These are phyloP conservation scores for Starmera stellimalicola DNA, from an alignment of 1,139 yeast species.

Conservation along the genomic window DNA sequence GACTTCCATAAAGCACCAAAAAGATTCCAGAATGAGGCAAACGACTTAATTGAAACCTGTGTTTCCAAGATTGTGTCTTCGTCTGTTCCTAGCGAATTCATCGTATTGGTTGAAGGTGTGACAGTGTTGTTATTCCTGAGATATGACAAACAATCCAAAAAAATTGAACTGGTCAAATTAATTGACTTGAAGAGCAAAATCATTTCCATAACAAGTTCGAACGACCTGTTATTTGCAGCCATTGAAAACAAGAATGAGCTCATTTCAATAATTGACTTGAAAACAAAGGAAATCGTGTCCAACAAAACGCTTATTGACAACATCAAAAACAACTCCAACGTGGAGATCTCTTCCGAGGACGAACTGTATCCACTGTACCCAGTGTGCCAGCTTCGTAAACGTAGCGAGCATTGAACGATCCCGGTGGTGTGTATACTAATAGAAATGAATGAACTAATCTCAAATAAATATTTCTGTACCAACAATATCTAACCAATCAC, in stretches of 20 bases:
- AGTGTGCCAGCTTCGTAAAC: slow-evolving; percentile 60
- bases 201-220: slow-evolving; percentile 26
- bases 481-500: too few relatives aligned
- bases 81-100: slow-evolving; percentile 23
- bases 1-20: slow-evolving; percentile 60
- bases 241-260: slow-evolving; percentile 33
- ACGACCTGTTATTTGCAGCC: slow-evolving; percentile 33
- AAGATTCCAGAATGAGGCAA: slow-evolving; percentile 48
- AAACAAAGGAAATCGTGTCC: slow-evolving; percentile 11
- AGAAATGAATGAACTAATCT: too few relatives aligned
- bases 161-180: slow-evolving; percentile 22
- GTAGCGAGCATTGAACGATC: slow-evolving; percentile 69
- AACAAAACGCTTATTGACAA: slow-evolving; percentile 17
- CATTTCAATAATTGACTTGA: slow-evolving; percentile 23
- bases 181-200: slow-evolving; percentile 24
- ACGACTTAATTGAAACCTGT: slow-evolving; percentile 40
- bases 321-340: slow-evolving; percentile 16
- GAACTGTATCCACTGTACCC: slow-evolving; percentile 59
- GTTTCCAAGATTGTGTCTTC: slow-evolving; percentile 37
- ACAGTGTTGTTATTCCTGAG: slow-evolving; percentile 37
- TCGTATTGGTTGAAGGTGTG: slow-evolving; percentile 49
- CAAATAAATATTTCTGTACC: too few relatives aligned
- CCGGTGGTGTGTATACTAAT: too few relatives aligned
- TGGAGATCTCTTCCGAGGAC: slow-evolving; percentile 23
- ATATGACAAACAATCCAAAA: slow-evolving; percentile 23